These are phyloP conservation scores for Oryza coarctata DNA, from an alignment of 176 grass and related monocot species.

Conservation along the genomic window DNA sequence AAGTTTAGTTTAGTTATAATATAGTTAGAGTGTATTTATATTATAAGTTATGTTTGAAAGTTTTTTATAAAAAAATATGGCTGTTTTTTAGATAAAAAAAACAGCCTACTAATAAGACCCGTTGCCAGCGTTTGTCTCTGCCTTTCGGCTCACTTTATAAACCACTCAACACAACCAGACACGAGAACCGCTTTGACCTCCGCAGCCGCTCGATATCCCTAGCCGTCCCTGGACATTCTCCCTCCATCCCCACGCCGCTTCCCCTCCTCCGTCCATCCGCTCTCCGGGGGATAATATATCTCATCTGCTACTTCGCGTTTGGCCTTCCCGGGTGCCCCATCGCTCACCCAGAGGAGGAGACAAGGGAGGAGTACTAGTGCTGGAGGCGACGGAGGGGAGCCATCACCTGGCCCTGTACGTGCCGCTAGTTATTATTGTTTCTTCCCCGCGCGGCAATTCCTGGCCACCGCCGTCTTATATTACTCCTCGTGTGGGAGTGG, in stretches of 20 bases:
- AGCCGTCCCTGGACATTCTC: constrained; percentile 29
- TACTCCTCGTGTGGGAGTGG: constrained; percentile 18
- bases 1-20: too few relatives aligned
- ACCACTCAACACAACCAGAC: neutral
- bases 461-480: constrained; percentile 45
- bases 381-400: neutral
- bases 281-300: constrained; percentile 1
- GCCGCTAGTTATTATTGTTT: constrained; percentile 54
- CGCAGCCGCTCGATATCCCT: neutral
- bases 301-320: neutral
- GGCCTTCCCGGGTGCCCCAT: neutral
- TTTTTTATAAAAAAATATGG: too few relatives aligned
- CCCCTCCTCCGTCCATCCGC: constrained; percentile 13
- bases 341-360: neutral
- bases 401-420: constrained; percentile 26
- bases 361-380: constrained; percentile 7
- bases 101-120: neutral
- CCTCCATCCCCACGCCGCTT: neutral
- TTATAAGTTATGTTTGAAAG: too few relatives aligned
- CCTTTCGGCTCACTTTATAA: constrained; percentile 25
- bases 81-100: too few relatives aligned
- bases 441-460: constrained; percentile 54
- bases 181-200: constrained; percentile 3
- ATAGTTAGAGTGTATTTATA: too few relatives aligned
- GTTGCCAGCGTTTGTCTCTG: neutral